phyloP scores from a whole-genome alignment of 73 alveolate genomes.

The Paramecium sexaurelia region DNA sequence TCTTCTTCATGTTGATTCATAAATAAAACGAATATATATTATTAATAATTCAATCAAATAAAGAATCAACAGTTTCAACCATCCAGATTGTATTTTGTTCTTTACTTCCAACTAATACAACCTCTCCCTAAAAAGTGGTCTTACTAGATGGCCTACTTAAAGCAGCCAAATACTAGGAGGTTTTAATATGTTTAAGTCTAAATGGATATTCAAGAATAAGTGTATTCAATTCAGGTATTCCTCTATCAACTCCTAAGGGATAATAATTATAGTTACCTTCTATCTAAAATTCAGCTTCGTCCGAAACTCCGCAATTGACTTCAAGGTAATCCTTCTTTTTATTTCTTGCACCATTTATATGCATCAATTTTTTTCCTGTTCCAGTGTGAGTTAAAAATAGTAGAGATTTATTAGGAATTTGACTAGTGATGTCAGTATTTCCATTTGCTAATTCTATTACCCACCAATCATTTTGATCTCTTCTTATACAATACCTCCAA shows the following conservation, averaged over 20 bases:
- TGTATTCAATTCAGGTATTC: not conserved
- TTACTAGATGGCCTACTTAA: constrained; percentile 8
- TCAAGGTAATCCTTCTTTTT: constrained; percentile 40
- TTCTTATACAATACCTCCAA: not conserved
- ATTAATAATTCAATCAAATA: constrained; percentile 40
- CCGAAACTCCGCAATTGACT: not conserved
- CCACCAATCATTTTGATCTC: constrained; percentile 57
- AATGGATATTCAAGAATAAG: constrained; percentile 16
- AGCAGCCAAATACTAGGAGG: constrained; percentile 29
- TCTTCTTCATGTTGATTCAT: not conserved
- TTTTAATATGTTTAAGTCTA: constrained; percentile 28
- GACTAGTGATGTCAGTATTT: not conserved
- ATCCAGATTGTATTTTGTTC: constrained; percentile 47
- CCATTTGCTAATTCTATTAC: not conserved
- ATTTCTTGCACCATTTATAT: constrained; percentile 30
- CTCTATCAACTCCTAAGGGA: not conserved
- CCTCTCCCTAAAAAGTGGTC: constrained; percentile 35
- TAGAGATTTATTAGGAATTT: not conserved
- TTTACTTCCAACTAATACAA: not conserved
- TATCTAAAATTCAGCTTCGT: not conserved
- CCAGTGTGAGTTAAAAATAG: not conserved
- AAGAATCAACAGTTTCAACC: constrained; percentile 29
- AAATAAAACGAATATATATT: not conserved
- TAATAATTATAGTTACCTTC: not conserved
- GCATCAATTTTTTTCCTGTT: constrained; percentile 7